Percentiles rank a stretch among this genome's conserved stretches.
Conservation (phyloP, 805 yeast species). For the Citeromyces matritensis region DNA sequence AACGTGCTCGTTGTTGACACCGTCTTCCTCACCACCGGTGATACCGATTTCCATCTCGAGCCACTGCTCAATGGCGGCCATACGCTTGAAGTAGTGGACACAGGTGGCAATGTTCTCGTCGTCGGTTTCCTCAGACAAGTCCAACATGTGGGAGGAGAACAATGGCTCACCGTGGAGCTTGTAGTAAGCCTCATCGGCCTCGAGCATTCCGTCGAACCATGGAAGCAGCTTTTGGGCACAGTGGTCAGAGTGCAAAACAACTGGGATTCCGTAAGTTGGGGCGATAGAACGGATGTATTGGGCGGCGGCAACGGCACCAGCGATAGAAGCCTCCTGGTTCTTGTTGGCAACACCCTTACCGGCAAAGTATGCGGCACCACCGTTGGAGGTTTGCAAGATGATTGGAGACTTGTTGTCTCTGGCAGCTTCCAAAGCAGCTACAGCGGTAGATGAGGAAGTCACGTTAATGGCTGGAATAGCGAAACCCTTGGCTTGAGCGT, state of each 20-base stretch:
- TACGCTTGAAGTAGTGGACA: constrained; percentile 88
- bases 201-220: constrained; percentile 98
- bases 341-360: constrained; percentile 96
- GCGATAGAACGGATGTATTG: constrained; percentile 95
- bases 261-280: constrained; percentile 94
- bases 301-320: constrained; percentile 94
- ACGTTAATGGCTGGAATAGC: constrained; percentile 99
- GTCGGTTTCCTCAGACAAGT: constrained; percentile 91
- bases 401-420: constrained; percentile 91
- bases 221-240: constrained; percentile 97
- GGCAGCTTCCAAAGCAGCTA: constrained; percentile 95
- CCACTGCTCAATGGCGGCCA: constrained; percentile 92
- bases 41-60: constrained; percentile 99
- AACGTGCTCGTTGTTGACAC: constrained; percentile 96
- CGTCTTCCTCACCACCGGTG: constrained; percentile 99
- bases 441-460: constrained; percentile 92
- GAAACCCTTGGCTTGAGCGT: constrained; percentile 85
- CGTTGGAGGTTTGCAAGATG: constrained; percentile 92
- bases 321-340: constrained; percentile 88
- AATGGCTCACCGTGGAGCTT: constrained; percentile 82
- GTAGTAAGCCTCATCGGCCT: constrained; percentile 90
- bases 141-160: constrained; percentile 98
- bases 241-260: constrained; percentile 94
- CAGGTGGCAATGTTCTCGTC: constrained; percentile 91
- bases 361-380: constrained; percentile 99